Evolutionary conservation across 805 yeast genomes (phyloP), one percentile per base, ranked within the genome.

Genomic region (Candida takata): DNA sequence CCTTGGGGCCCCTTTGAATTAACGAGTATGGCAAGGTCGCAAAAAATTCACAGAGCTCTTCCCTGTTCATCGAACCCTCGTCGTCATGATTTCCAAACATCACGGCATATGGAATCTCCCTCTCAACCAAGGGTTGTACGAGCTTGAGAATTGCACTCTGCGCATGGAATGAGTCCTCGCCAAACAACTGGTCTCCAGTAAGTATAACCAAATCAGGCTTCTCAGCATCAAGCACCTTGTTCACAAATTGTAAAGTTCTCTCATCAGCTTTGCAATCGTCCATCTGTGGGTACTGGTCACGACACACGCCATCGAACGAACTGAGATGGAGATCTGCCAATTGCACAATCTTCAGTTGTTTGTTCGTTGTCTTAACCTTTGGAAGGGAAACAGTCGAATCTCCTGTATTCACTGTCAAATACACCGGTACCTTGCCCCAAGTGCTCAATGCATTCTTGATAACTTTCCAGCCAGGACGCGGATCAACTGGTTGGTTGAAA

Each of bases 61-160:
- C 54, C 27, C 95, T 69, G 12, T 64, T 42, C 38, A 86, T 48
- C 4, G 79, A 70, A 1, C 95, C 90, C 60, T 88, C 95, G 51
- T 82, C 92, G 56, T 92, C 98, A 55, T 92, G 98, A 56, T 92
- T 92, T 1, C 98, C 98, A 65, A 90, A 69, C 8, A 79, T 77
- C 45, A 83, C 68, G 0, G 96, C 90, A 65, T 73, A 92, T 4
- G 97, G 97, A 8, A 88, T 81, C 33, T 69, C 58, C 31, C 84
- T 62, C 12, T 62, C 49, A 17, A 88, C 70, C 19, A 85, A 73
- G 0, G 95, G 94, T 9, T 69, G 64, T 8, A 82, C 66, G 0
- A 80, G 85, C 54, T 92, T 90, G 40, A 81, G 67, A n/a, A 86
- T 48, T 0, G 96, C 76, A 0, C 95, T 78, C 46, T 79, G 80